phyloP scores from a whole-genome alignment of 805 yeast species.

The Yarrowia sp. region DNA sequence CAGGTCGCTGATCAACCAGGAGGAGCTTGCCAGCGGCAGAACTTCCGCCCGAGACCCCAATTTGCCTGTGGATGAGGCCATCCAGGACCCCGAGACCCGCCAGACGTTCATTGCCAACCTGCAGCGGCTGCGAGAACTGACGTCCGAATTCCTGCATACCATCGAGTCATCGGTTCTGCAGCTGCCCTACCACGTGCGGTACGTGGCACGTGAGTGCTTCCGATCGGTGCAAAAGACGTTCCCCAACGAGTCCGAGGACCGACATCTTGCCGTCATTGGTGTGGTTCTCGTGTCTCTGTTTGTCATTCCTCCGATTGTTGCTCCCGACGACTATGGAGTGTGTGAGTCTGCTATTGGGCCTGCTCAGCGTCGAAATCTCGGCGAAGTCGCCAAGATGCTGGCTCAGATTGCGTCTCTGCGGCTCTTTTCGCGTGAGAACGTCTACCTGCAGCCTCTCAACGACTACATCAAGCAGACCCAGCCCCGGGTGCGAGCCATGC shows the following conservation, averaged over 20 bases:
- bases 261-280: conserved; percentile 71
- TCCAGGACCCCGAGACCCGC: conserved; percentile 79
- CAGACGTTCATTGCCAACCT: conserved; percentile 73
- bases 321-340: conserved; percentile 60
- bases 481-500: conserved; percentile 56
- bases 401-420: conserved; percentile 72
- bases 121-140: conserved; percentile 72
- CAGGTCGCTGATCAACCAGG: conserved; percentile 47
- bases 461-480: conserved; percentile 66
- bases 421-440: conserved; percentile 66
- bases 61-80: conserved; percentile 69
- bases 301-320: conserved; percentile 51
- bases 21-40: conserved; percentile 48
- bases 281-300: conserved; percentile 53
- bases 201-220: conserved; percentile 58
- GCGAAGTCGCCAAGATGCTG: conserved; percentile 63
- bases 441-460: conserved; percentile 79
- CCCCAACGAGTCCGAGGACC: conserved; percentile 53
- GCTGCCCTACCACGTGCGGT: conserved; percentile 65
- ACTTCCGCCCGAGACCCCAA: conserved; percentile 52
- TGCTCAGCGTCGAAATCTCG: conserved; percentile 59
- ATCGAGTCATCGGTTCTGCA: conserved; percentile 55
- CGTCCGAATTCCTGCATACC: conserved; percentile 65
- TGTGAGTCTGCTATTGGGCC: conserved; percentile 50
- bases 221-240: conserved; percentile 39